Evolutionary conservation across 2,329 filamentous ascomycete genomes (phyloP).

Genomic region (Nemania abortiva): DNA sequence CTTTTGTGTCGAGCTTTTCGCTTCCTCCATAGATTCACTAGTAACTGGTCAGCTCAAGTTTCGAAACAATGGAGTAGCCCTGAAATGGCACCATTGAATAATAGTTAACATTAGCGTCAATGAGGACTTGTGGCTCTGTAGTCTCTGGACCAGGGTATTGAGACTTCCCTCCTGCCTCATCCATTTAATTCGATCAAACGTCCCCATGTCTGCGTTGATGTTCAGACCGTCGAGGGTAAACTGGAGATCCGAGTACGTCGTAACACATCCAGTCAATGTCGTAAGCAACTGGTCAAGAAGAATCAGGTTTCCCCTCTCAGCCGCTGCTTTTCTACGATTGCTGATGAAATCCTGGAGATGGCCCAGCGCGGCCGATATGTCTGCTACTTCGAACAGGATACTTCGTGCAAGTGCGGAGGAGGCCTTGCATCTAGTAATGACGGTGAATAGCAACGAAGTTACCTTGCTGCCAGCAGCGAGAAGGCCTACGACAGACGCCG

Average conservation of each 20-base stretch:
- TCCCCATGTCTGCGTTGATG: conserved; percentile 17
- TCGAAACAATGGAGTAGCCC: background rate
- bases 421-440: background rate
- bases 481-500: conserved; percentile 17
- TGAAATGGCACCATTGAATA: conserved; percentile 13
- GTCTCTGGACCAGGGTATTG: conserved; percentile 7
- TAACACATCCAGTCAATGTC: conserved; percentile 23
- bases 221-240: background rate
- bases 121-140: conserved; percentile 20
- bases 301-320: conserved; percentile 15
- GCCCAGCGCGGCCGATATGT: conserved; percentile 19
- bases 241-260: conserved; percentile 21
- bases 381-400: conserved; percentile 9
- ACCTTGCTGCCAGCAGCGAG: conserved; percentile 12
- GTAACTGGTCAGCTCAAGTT: background rate
- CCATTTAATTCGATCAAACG: conserved; percentile 11
- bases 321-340: background rate
- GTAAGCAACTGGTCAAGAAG: conserved; percentile 9
- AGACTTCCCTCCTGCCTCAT: conserved; percentile 8
- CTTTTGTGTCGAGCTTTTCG: conserved; percentile 17
- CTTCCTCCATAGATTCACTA: conserved; percentile 20
- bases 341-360: conserved; percentile 11
- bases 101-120: conserved; percentile 25
- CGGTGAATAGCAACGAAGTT: background rate
- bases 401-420: conserved; percentile 7